Base-by-base conservation (phyloP, 2,329 filamentous ascomycete genomes). In the Polychaeton citri region DNA sequence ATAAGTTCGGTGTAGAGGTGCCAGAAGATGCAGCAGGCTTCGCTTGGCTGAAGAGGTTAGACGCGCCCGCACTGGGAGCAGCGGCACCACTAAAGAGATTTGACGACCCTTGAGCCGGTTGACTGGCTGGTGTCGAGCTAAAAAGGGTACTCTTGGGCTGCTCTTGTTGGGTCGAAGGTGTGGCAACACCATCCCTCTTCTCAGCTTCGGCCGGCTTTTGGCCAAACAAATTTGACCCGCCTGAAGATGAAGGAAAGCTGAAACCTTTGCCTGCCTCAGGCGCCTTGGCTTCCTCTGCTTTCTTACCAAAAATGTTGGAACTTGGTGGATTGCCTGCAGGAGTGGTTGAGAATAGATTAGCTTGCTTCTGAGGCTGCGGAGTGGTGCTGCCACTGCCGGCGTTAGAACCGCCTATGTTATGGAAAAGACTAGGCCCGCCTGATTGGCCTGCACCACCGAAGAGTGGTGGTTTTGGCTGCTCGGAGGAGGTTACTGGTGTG, bases 241-340 rank as follows among this genome's bases (percentile, higher is more conserved):
- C 26, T 6, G 40, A 28, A 18, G 33, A 32, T 16, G 45, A 33
- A 12, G 37, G 41, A 15, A 28, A 26, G 5, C 41, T 24, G 41
- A 40, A 30, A 9, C 34, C 37, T 7, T 46, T 28, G 19, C 40
- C 34, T 30, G 44, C 30, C 18, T 50, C 34, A 34, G 52, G 39
- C 28, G 58, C 41, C 9, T 53, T 50, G 9, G 48, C 51, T 10
- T n/a, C 19, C 20, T 38, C 36, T 6, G 35, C 32, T n/a, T 37
- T 37, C 32, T 40, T 38, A 19, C 39, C 36, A 30, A 38, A 41
- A 3, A 33, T 32, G n/a, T 26, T 30, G 10, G 21, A 26, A 16
- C 20, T 9, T 9, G 49, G 44, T 19, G 47, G 46, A 28, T 51
- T 39, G 34, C 53, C 59, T 21, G 48, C 48, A 6, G 50, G 50